phyloP scores from a whole-genome alignment of 1,284 basidiomycete species.

The Moniliella sp. region DNA sequence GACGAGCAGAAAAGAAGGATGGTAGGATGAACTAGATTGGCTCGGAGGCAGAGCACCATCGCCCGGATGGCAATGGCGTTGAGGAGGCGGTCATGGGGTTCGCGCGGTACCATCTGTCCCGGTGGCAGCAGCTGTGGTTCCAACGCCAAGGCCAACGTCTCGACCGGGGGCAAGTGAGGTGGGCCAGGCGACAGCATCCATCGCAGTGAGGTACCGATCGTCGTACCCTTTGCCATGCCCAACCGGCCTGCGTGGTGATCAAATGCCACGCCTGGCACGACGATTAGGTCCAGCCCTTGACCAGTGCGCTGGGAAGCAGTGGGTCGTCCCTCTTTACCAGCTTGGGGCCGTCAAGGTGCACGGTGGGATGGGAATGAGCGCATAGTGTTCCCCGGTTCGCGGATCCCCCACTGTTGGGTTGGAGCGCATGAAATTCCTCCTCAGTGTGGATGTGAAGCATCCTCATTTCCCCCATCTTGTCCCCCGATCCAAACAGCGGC shows the following conservation, averaged over 20 bases:
- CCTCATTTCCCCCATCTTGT: too few species aligned
- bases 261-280: slow-evolving; percentile 35
- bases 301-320: slow-evolving; percentile 13
- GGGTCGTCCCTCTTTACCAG: too few species aligned
- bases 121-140: background rate
- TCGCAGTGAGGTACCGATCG: slow-evolving; percentile 29
- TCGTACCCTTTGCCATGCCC: slow-evolving; percentile 36
- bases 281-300: slow-evolving; percentile 33
- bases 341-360: background rate
- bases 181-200: background rate
- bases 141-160: background rate
- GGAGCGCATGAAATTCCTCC: slow-evolving; percentile 24
- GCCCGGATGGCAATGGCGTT: too few species aligned
- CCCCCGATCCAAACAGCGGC: slow-evolving; percentile 30
- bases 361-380: background rate
- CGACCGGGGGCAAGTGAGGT: background rate
- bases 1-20: too few species aligned
- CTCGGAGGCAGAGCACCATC: too few species aligned
- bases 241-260: slow-evolving; percentile 29
- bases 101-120: too few species aligned
- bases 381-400: slow-evolving; percentile 19
- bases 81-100: too few species aligned
- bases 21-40: too few species aligned
- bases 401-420: slow-evolving; percentile 34
- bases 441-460: slow-evolving; percentile 30